phyloP scores from a whole-genome alignment of 1,284 basidiomycete species.

The Cryptococcus sp. region DNA sequence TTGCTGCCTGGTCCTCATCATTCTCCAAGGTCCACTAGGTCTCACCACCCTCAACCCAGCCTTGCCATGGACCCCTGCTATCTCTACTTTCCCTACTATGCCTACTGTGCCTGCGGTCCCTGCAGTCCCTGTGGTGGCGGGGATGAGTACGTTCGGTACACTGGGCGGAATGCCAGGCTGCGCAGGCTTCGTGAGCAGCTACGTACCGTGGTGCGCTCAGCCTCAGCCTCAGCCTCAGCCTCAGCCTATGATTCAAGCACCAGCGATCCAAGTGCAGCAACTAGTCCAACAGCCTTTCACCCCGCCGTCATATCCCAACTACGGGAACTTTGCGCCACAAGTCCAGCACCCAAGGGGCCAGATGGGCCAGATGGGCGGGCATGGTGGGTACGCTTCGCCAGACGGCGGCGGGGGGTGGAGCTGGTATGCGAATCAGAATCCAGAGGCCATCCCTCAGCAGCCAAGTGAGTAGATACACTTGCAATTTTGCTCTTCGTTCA shows the following conservation, averaged over 20 bases:
- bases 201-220: constrained; percentile 38
- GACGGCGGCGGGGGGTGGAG: constrained; percentile 33
- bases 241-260: constrained; percentile 3
- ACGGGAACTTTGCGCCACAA: neutral
- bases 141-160: neutral
- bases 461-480: constrained; percentile 1
- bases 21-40: constrained; percentile 42
- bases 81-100: neutral
- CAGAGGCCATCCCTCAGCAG: neutral
- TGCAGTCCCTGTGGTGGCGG: constrained; percentile 2
- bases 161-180: constrained; percentile 34
- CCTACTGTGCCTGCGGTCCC: neutral
- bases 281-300: constrained; percentile 8
- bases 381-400: constrained; percentile 28
- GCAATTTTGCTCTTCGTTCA: neutral
- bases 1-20: constrained; percentile 40
- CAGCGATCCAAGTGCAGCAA: constrained; percentile 17
- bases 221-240: constrained; percentile 6
- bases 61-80: neutral
- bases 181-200: constrained; percentile 23
- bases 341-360: neutral
- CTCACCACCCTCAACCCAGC: constrained; percentile 14
- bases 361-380: constrained; percentile 33
- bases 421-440: constrained; percentile 34
- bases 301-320: neutral